Evolutionary conservation across 2,329 filamentous ascomycete genomes (phyloP), one percentile per base, ranked within the genome.

Genomic region (Rhinocladiella mackenziei): DNA sequence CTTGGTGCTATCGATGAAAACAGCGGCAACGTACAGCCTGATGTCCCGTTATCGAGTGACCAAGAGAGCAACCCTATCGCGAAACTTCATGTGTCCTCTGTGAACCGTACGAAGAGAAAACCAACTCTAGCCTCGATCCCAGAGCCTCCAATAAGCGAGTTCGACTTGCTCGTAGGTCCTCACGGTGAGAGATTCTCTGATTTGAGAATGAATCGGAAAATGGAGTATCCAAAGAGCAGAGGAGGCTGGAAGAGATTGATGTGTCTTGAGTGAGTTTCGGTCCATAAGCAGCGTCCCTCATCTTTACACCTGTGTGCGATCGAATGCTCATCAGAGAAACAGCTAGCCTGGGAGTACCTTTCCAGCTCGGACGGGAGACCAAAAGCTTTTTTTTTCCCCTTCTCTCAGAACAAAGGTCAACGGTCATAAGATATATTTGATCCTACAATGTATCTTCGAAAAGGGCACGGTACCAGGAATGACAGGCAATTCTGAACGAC

Each of bases 1-100:
- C 32, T 53, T 10, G 50, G 50, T 26, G 46, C 50, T 10, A 53
- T 53, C 30, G 50, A 53, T 38, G 50, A 53, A 13, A 38, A 50
- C 15, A 50, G 46, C 18, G 39, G 45, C 10, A 39, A 22, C 15
- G 35, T 53, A n/a, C 36, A 47, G 7, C 50, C 50, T 2, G 50
- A 53, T 34, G 32, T 45, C 9, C 35, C 43, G 1, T 31, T 44
- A 3, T 47, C 39, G 8, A 29, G 23, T 15, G 28, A 43, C 23
- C 50, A 42, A 13, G 39, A 47, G 19, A 31, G 36, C 20, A 47
- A 45, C 14, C 46, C 50, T 8, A 37, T 50, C 10, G 26, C 45
- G 4, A 46, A 45, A 40, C 37, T 53, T 13, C 50, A 53, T 22
- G 50, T 45, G 7, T 53, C 50, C 10, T 44, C 46, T 10, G 30